A percentile compares a stretch with the other conserved stretches of the same genome.
Evolutionary conservation across 495 filamentous ascomycete species (phyloP).

Genomic region (Neurospora tetrasperma): DNA sequence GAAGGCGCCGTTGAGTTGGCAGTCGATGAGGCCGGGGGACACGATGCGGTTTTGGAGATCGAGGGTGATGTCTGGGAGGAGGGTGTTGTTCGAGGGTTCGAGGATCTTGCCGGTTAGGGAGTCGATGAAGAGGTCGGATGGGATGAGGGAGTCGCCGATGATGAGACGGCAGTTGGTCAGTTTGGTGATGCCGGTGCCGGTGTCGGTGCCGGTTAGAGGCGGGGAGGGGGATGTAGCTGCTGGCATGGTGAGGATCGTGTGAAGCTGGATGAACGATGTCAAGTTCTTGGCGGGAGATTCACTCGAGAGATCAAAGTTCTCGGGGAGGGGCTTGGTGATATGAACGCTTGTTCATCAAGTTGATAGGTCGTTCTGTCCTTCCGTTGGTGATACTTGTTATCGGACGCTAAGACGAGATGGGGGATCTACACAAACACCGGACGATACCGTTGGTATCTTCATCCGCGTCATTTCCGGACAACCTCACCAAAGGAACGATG

Average conservation of each 20-base stretch:
- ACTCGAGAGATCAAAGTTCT: background rate
- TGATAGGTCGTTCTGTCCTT: background rate
- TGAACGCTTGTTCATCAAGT: background rate
- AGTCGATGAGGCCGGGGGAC: slow-evolving; percentile 73
- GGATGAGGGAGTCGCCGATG: slow-evolving; percentile 48
- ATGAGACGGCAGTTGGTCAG: slow-evolving; percentile 74
- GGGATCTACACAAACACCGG: background rate
- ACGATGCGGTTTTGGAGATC: slow-evolving; percentile 71
- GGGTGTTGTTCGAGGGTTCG: slow-evolving; percentile 57
- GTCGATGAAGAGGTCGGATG: slow-evolving; percentile 72
- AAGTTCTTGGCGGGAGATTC: background rate
- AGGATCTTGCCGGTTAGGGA: slow-evolving; percentile 67
- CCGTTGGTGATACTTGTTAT: background rate
- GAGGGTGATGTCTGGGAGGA: slow-evolving; percentile 49
- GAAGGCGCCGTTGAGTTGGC: slow-evolving; percentile 76
- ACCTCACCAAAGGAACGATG: background rate
- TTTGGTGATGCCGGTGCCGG: slow-evolving; percentile 52
- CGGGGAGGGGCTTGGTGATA: background rate
- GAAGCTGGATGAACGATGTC: background rate
- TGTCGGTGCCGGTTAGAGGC: background rate
- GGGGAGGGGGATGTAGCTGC: background rate
- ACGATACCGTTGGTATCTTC: background rate
- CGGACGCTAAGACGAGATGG: background rate
- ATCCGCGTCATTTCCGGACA: background rate
- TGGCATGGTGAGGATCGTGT: background rate